These are phyloP conservation scores for Lachancea cidri DNA, from an alignment of 805 yeast genomes.

Conservation along the genomic window DNA sequence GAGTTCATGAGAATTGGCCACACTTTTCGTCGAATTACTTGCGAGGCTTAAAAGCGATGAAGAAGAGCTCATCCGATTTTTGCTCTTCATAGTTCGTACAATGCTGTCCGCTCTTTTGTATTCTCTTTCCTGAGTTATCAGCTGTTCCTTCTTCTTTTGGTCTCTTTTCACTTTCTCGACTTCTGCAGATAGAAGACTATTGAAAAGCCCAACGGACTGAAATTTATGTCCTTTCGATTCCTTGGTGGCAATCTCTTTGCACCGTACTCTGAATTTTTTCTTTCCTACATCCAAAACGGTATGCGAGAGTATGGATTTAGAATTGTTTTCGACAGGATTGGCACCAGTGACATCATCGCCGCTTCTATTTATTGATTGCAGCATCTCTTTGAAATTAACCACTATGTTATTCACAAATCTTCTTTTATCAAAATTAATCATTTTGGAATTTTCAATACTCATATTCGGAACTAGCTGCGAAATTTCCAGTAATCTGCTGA, in stretches of 20 bases:
- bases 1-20: neutral
- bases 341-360: conserved; percentile 6
- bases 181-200: conserved; percentile 43
- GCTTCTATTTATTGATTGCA: conserved; percentile 19
- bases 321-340: conserved; percentile 8
- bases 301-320: conserved; percentile 21
- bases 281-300: conserved; percentile 30
- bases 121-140: conserved; percentile 36
- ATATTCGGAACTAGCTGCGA: conserved; percentile 75
- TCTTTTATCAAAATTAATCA: conserved; percentile 83
- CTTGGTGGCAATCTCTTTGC: conserved; percentile 39
- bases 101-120: conserved; percentile 29
- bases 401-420: conserved; percentile 62
- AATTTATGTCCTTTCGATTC: conserved; percentile 40
- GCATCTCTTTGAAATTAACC: conserved; percentile 46
- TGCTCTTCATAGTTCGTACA: conserved; percentile 25
- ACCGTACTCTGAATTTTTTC: conserved; percentile 13
- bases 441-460: conserved; percentile 54
- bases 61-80: conserved; percentile 13
- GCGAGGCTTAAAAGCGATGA: conserved; percentile 5
- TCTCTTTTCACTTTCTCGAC: conserved; percentile 50
- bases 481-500: conserved; percentile 72
- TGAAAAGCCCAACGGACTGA: conserved; percentile 40
- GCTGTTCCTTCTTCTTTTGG: conserved; percentile 37
- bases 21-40: conserved; percentile 9